Base-by-base conservation (phyloP, 768 basidiomycete genomes). In the Ephemerocybe angulata region DNA sequence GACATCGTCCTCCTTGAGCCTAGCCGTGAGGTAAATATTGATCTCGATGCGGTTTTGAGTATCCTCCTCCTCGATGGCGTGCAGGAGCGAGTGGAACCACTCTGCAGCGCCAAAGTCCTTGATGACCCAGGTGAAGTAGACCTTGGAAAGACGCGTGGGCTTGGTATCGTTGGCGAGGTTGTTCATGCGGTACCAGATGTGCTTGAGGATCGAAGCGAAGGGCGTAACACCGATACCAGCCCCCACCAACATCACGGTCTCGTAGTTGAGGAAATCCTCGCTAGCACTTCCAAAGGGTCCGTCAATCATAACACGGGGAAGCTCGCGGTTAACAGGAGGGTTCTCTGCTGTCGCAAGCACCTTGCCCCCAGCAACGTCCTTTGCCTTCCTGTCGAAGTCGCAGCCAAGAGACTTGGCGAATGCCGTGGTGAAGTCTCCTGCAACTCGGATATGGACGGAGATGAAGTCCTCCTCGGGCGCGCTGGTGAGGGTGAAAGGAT, bases 151-250 rank as follows among this genome's bases (percentile, higher is more conserved):
- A 46, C 90, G 81, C 1, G 93, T 95, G 13, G 84, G 82, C 68
- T 85, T 86, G 22, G 80, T 81, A 5, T 21, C 54, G 58, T 76
- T 72, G 64, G 87, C 82, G 63, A 93, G 79, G 72, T 87, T 87
- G 73, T 94, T 96, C 88, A 95, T 88, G 54, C 93, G 88, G 74
- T 97, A 98, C 93, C 93, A 95, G 63, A 95, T 91, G 13, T 88
- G 87, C 70, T 95, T 92, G 52, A 92, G 72, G 62, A 91, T 92
- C 87, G 90, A 92, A 51, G 95, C 93, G 63, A 98, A 97, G 2
- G 95, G 95, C 0, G 95, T 97, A 31, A 97, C 93, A 62, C 95
- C 95, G 58, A 98, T 98, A 70, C 95, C 96, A 53, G 90, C 93
- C 60, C 93, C 94, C 44, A 95, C 90, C 35, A 97, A 83, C 29